Base-by-base conservation (phyloP, 257 asterid species). In the Solanum raphanifolium region DNA sequence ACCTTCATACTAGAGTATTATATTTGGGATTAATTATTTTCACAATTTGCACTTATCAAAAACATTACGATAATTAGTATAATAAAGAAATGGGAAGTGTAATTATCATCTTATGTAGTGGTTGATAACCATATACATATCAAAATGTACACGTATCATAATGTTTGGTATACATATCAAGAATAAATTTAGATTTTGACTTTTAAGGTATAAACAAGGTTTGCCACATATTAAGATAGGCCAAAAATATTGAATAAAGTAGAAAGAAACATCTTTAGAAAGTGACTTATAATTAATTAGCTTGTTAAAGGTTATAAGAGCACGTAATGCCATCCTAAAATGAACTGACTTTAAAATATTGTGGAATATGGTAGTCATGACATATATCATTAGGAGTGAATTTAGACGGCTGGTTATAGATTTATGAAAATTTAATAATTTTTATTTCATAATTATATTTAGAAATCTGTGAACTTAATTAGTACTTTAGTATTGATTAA, bases 291-390 rank as follows among this genome's bases (percentile, higher is more conserved):
- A 29, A 29, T 12, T 15, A n/a, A 65, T 65, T 65, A 65, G 16
- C 68, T 60, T 39, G 7, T 76, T 76, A 9, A 43, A 78, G 62
- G n/a, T 15, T 2, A 55, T 55, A 20, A 4, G 34, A 29, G 72
- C 23, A 25, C 29, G 69, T 18, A 46, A 81, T 81, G 85, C 29
- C 68, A 81, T 81, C 68, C 29, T 81, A 81, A 9, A 81, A 81
- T 81, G 68, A 46, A 18, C 68, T 81, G 85, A 41, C 43, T 29
- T 29, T 16, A 48, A 81, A 81, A 81, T 81, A 81, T 46, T 9
- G 29, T 29, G 29, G 11, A 48, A 29, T 65, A 48, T 1, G 69
- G 7, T 81, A 16, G 43, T 81, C 69, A 18, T 81, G 85, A 81
- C 85, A 81, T 74, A 35, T 34, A 34, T 6, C 1, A 29, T 68